These are phyloP conservation scores for Aspergillus costaricaensis DNA, from an alignment of 2,329 filamentous ascomycete genomes.

Conservation along the genomic window DNA sequence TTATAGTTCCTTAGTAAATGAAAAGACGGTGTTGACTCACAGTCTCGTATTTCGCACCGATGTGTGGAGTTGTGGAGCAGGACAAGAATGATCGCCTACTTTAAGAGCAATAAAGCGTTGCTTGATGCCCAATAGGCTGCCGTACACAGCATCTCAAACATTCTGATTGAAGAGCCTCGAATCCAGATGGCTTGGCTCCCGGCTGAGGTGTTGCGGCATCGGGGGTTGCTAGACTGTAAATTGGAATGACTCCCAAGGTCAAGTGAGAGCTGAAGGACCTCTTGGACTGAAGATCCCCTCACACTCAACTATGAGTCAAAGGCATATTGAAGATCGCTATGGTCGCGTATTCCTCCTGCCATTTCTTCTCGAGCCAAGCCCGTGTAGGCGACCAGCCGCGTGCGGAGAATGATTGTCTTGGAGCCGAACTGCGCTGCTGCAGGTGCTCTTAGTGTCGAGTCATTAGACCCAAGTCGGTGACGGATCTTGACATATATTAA, in stretches of 20 bases:
- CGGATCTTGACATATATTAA: not conserved
- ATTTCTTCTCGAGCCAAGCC: not conserved
- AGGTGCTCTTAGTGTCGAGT: not conserved
- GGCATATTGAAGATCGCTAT: not conserved
- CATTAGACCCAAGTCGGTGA: not conserved
- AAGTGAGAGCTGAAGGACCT: not conserved
- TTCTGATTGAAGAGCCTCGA: not conserved
- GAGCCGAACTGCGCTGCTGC: not conserved
- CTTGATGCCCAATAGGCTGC: not conserved
- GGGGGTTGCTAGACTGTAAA: not conserved
- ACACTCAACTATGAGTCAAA: not conserved
- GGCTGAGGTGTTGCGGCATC: not conserved
- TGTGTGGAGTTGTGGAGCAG: slow-evolving; percentile 2
- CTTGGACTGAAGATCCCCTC: not conserved
- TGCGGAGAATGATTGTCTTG: not conserved
- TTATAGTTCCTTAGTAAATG: not conserved
- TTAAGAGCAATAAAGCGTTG: not conserved
- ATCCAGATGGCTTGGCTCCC: not conserved
- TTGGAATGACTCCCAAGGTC: not conserved
- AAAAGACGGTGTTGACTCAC: not conserved
- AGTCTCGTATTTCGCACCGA: not conserved
- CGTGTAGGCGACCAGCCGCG: not conserved
- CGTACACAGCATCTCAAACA: not conserved
- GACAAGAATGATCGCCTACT: slow-evolving; percentile 2
- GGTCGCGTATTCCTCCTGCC: not conserved